A percentile compares a stretch with the other conserved stretches of the same genome.
These are phyloP conservation scores for Coleophoma eucalyptorum DNA, from an alignment of 2,329 filamentous ascomycete genomes.

Conservation along the genomic window DNA sequence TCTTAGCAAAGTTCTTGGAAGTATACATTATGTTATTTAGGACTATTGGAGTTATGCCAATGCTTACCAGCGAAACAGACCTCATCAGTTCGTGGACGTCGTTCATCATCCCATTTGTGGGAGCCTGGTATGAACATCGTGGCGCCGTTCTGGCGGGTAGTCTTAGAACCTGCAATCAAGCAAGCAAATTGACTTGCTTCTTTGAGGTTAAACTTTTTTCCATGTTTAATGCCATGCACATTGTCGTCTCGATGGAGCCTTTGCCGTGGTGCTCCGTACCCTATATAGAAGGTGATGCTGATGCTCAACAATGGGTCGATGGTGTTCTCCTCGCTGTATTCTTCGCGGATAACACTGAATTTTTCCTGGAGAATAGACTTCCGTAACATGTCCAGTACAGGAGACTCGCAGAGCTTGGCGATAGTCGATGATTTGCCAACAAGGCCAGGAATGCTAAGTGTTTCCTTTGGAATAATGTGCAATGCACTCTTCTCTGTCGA, in stretches of 20 bases:
- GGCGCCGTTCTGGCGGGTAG: not conserved
- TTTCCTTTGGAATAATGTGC: not conserved
- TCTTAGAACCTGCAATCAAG: not conserved
- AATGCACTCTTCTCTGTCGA: not conserved
- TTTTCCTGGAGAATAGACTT: not conserved
- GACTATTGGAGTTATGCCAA: too few species aligned
- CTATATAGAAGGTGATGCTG: not conserved
- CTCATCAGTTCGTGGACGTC: too few species aligned
- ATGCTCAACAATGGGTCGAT: too few species aligned
- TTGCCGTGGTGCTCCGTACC: not conserved
- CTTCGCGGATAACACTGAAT: not conserved
- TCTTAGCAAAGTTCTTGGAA: too few species aligned
- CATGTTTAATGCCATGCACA: not conserved
- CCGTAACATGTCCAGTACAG: not conserved
- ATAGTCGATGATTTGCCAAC: not conserved
- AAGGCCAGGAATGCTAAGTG: not conserved
- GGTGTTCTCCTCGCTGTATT: not conserved
- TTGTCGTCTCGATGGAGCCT: not conserved
- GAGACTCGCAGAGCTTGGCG: not conserved
- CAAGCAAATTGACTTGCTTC: not conserved
- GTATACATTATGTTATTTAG: too few species aligned
- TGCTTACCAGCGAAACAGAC: too few species aligned
- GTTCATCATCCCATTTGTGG: too few species aligned
- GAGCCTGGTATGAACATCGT: not conserved
- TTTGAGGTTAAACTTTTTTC: not conserved